A percentile compares a stretch with the other conserved stretches of the same genome.
Conservation (phyloP, 2,329 filamentous ascomycete genomes). For the Colletotrichum higginsianum region DNA sequence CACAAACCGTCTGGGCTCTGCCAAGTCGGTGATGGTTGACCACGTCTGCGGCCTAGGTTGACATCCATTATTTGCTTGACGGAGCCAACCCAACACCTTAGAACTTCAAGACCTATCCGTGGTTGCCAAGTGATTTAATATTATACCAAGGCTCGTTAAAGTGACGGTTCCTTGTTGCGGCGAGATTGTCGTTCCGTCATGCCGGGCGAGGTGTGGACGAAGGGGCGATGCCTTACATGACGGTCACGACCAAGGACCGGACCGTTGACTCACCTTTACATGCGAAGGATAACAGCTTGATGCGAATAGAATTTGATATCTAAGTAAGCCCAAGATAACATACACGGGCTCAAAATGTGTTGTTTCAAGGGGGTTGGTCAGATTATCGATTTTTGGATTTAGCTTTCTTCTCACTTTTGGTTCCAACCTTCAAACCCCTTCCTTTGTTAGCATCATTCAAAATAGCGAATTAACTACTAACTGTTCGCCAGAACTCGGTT, state of each 20-base stretch:
- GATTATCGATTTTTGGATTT: no score
- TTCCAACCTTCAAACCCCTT: no score
- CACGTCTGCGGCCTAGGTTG: neutral
- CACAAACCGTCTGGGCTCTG: conserved; percentile 3
- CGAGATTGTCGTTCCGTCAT: neutral
- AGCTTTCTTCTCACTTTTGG: fast-evolving
- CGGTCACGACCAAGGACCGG: neutral
- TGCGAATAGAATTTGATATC: no score
- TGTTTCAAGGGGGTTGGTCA: no score
- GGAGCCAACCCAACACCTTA: conserved; percentile 5
- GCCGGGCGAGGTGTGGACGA: neutral
- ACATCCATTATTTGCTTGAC: neutral
- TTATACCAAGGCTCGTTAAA: neutral
- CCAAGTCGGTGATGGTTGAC: conserved; percentile 1
- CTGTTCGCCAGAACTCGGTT: no score
- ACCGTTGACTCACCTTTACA: no score
- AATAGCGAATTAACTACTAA: no score
- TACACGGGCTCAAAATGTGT: no score
- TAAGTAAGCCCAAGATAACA: no score
- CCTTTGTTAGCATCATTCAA: no score
- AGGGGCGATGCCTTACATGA: neutral
- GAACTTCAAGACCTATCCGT: neutral
- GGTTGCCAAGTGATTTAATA: neutral
- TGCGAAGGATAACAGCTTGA: neutral
- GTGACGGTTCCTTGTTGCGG: no score